Conservation (phyloP, 805 yeast species). For the Pichia nakasei region DNA sequence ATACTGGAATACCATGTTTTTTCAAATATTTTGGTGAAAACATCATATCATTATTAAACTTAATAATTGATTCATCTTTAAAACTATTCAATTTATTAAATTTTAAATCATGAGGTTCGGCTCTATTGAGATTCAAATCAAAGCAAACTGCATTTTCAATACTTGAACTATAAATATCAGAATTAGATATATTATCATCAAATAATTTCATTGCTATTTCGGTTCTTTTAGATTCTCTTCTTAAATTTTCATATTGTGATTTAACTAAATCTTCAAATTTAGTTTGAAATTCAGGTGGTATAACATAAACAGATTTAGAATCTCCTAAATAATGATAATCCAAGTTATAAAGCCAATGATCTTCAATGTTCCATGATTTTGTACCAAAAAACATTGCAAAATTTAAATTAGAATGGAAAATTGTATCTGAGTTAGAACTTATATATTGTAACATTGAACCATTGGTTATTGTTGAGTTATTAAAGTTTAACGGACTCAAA, state of each 20-base stretch:
- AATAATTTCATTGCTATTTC: constrained; percentile 4
- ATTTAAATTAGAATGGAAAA: constrained; percentile 36
- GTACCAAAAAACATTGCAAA: constrained; percentile 47
- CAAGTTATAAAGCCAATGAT: constrained; percentile 45
- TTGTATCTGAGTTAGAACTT: constrained; percentile 34
- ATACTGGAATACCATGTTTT: constrained; percentile 39
- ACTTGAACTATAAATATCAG: constrained; percentile 15
- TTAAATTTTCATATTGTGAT: constrained; percentile 2
- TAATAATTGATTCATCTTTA: constrained; percentile 8
- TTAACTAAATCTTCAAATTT: constrained; percentile 40
- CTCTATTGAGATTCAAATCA: constrained; percentile 16
- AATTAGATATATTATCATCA: constrained; percentile 6
- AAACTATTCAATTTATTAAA: constrained; percentile 22
- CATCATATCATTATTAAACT: constrained; percentile 35
- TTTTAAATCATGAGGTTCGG: constrained; percentile 22
- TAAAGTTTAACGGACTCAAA: constrained; percentile 46
- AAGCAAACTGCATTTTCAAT: constrained; percentile 18
- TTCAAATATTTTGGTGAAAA: constrained; percentile 42
- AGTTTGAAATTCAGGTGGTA: constrained; percentile 46
- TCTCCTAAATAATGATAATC: constrained; percentile 52
- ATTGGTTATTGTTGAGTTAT: constrained; percentile 42
- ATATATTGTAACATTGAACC: constrained; percentile 40
- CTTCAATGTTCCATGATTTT: constrained; percentile 52
- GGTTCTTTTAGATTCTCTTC: constrained; percentile 6
- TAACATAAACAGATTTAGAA: constrained; percentile 49